A percentile compares a stretch with the other conserved stretches of the same genome.
Conservation (phyloP, 1,284 basidiomycete genomes). For the Sporisorium iseilematis-ciliati region DNA sequence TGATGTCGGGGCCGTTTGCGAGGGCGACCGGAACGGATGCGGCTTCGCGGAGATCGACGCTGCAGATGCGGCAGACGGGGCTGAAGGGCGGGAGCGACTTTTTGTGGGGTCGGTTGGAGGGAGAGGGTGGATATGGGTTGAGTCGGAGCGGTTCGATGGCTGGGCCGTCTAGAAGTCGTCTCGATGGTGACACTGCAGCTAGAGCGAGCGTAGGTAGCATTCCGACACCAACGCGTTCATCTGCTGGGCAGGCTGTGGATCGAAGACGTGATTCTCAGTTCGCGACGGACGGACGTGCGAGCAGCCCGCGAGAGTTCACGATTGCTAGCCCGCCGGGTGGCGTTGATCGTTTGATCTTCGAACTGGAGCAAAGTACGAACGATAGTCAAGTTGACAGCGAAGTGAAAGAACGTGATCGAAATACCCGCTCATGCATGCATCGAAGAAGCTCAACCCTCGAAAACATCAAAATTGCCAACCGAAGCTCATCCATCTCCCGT, state of each 20-base stretch:
- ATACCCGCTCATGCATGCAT: background rate
- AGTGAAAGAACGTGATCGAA: background rate
- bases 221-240: too few species aligned
- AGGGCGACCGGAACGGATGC: background rate
- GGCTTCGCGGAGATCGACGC: background rate
- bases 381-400: background rate
- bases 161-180: background rate
- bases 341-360: slow-evolving; percentile 13
- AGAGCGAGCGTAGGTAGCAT: too few species aligned
- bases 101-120: slow-evolving; percentile 5
- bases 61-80: slow-evolving; percentile 8
- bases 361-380: slow-evolving; percentile 5
- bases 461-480: background rate
- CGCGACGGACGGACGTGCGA: background rate
- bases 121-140: background rate
- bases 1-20: background rate
- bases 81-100: slow-evolving; percentile 16
- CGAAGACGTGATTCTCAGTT: too few species aligned
- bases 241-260: background rate
- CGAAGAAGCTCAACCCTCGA: background rate
- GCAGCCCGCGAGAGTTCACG: background rate
- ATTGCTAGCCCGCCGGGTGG: slow-evolving; percentile 21
- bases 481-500: slow-evolving; percentile 18
- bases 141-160: background rate
- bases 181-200: background rate